Percentiles rank a stretch among this genome's conserved stretches.
phyloP scores from a whole-genome alignment of 768 basidiomycete genomes.

The Crucibulum laeve region DNA sequence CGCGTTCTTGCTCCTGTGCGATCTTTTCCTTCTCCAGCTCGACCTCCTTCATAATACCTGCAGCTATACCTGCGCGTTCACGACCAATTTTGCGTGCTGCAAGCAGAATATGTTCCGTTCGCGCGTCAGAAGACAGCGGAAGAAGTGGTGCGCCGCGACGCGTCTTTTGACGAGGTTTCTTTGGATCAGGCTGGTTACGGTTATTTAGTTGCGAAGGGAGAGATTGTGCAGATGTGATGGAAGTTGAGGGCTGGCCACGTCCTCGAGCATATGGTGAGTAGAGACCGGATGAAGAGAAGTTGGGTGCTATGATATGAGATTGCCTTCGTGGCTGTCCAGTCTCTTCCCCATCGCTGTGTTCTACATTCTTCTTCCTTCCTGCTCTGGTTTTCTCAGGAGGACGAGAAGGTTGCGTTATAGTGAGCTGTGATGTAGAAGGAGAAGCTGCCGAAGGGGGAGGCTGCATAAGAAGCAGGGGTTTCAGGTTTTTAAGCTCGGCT shows the following conservation, averaged over 20 bases:
- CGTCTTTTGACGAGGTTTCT: slow-evolving; percentile 15
- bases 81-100: slow-evolving; percentile 70
- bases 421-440: no score
- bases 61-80: slow-evolving; percentile 51
- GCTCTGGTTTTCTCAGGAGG: no score
- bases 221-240: no score
- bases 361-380: no score
- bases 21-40: slow-evolving; percentile 31
- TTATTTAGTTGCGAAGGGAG: slow-evolving; percentile 1
- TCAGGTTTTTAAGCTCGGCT: slow-evolving; percentile 57
- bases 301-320: no score
- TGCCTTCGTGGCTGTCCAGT: no score
- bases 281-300: no score
- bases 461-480: slow-evolving; percentile 67
- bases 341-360: no score
- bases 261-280: no score
- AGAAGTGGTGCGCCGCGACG: slow-evolving; percentile 14
- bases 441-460: slow-evolving; percentile 27
- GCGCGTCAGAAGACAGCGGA: slow-evolving; percentile 55
- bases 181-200: slow-evolving; percentile 4
- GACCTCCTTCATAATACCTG: slow-evolving; percentile 40
- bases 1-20: slow-evolving; percentile 23
- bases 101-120: slow-evolving; percentile 64
- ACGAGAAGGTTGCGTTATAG: no score
- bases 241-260: no score